A percentile compares a stretch with the other conserved stretches of the same genome.
phyloP scores from a whole-genome alignment of 1,284 basidiomycete genomes.

The Heliocybe sulcata region DNA sequence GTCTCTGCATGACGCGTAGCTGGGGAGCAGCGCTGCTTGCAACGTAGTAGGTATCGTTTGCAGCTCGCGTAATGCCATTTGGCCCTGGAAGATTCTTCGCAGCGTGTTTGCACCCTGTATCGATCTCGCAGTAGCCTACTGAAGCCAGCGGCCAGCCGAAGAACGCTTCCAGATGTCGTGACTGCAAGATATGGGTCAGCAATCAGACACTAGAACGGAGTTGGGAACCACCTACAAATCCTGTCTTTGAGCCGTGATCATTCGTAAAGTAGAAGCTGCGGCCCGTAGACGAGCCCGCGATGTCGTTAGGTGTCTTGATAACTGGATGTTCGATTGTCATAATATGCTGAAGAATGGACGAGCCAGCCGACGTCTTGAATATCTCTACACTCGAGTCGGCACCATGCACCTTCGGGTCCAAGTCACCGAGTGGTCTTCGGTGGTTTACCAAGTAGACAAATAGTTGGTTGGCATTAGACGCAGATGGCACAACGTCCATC shows the following conservation, averaged over 20 bases:
- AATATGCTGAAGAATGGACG: slow-evolving; percentile 41
- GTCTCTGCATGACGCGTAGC: slow-evolving; percentile 45
- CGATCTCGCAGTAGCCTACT: slow-evolving; percentile 52
- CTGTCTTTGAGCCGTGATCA: slow-evolving; percentile 47
- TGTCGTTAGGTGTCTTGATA: slow-evolving; percentile 64
- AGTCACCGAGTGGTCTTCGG: slow-evolving; percentile 33
- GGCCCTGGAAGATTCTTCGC: slow-evolving; percentile 32
- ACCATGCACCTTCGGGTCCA: slow-evolving; percentile 36
- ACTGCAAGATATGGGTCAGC: background rate
- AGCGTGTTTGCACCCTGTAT: slow-evolving; percentile 52
- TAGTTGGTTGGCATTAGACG: slow-evolving; percentile 38
- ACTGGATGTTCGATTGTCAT: slow-evolving; percentile 49
- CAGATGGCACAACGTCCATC: slow-evolving; percentile 61
- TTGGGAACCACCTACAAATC: slow-evolving; percentile 32
- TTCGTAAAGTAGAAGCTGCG: slow-evolving; percentile 65
- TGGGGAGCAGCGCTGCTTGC: slow-evolving; percentile 30
- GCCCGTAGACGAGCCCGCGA: slow-evolving; percentile 56
- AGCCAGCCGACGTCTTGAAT: slow-evolving; percentile 48
- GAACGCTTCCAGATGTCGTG: slow-evolving; percentile 15
- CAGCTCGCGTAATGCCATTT: slow-evolving; percentile 51
- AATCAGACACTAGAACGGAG: no score
- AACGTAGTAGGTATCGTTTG: slow-evolving; percentile 55
- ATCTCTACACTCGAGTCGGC: slow-evolving; percentile 70
- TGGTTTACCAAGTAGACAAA: slow-evolving; percentile 69
- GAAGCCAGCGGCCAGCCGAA: slow-evolving; percentile 23